These are phyloP conservation scores for Allium fistulosum DNA, from an alignment of 106 monocot genomes.

Conservation along the genomic window DNA sequence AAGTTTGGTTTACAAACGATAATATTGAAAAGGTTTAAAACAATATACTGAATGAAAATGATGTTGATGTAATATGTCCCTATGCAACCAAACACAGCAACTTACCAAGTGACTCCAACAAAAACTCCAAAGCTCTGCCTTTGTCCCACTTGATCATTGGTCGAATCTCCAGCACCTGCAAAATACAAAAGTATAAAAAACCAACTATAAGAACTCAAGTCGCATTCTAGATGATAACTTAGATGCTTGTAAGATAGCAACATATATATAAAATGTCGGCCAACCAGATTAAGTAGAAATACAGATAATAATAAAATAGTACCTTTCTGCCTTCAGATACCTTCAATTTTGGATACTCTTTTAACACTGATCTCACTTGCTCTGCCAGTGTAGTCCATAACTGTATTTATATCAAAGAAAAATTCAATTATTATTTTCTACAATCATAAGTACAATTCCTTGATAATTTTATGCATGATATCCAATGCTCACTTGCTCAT, in stretches of 20 bases:
- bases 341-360: conserved; percentile 49
- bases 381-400: conserved; percentile 49
- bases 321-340: conserved; percentile 72
- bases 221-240: conserved; percentile 3
- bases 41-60: background rate
- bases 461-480: too few relatives aligned
- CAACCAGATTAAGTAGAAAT: background rate
- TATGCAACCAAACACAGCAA: background rate
- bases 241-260: background rate
- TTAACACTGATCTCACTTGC: conserved; percentile 48
- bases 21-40: background rate
- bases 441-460: too few relatives aligned
- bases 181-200: background rate
- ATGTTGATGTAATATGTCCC: conserved; percentile 15
- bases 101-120: conserved; percentile 57
- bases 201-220: background rate
- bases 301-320: background rate
- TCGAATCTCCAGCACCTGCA: conserved; percentile 60
- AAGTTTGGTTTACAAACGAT: background rate
- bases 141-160: conserved; percentile 72
- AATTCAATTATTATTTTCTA: background rate
- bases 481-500: conserved; percentile 27
- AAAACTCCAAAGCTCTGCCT: conserved; percentile 63
- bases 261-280: background rate
- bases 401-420: conserved; percentile 8